phyloP scores from a whole-genome alignment of 208 protist species.

The Giardia muris region DNA sequence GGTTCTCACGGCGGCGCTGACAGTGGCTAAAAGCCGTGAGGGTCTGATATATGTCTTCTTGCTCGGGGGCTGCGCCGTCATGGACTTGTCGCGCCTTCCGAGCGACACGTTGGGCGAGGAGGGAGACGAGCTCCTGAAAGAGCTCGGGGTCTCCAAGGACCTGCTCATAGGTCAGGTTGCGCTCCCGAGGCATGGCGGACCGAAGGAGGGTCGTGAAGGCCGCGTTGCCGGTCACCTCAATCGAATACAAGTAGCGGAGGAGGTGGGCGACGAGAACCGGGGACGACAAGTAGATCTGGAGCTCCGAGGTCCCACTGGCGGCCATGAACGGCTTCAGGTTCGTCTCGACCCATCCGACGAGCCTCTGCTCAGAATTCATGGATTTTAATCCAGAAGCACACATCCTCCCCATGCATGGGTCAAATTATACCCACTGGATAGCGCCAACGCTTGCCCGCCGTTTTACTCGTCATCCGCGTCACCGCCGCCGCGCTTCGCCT shows the following conservation, averaged over 20 bases:
- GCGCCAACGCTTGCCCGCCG: background rate
- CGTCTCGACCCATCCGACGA: background rate
- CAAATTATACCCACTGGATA: background rate
- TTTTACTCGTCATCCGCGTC: background rate
- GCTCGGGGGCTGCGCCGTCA: background rate
- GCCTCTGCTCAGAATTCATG: background rate
- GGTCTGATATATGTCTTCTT: background rate
- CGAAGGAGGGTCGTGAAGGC: background rate
- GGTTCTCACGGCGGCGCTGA: background rate
- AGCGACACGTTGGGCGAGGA: background rate
- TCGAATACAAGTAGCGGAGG: background rate
- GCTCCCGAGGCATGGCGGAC: background rate
- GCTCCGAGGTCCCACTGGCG: background rate
- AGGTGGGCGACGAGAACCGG: background rate
- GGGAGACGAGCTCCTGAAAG: background rate
- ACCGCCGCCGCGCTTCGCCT: background rate
- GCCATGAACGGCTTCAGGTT: background rate
- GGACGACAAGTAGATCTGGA: background rate
- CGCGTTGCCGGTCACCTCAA: background rate
- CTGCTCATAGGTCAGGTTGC: background rate
- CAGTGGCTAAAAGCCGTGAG: background rate
- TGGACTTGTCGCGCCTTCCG: background rate
- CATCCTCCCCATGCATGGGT: background rate
- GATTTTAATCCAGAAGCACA: background rate
- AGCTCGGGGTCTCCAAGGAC: background rate